Conservation (phyloP, 1,139 yeast species). For the Taphrina sp. region DNA sequence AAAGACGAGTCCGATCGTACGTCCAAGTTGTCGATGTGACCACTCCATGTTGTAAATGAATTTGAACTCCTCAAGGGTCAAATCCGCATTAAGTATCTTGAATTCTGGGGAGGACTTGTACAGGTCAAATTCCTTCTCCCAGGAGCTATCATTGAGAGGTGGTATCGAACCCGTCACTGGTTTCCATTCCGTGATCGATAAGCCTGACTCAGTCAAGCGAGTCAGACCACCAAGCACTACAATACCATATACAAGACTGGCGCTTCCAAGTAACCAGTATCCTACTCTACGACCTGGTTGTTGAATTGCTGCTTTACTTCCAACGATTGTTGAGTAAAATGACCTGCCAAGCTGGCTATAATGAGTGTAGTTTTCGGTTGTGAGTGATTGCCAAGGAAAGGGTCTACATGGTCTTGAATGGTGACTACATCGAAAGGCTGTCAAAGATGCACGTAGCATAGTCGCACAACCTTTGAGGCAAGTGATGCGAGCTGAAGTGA, state of each 20-base stretch:
- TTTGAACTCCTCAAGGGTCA: constrained; percentile 88
- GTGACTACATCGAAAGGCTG: no score
- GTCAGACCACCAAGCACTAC: constrained; percentile 97
- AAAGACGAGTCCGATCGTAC: constrained; percentile 80
- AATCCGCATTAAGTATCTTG: constrained; percentile 73
- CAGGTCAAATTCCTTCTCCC: constrained; percentile 80
- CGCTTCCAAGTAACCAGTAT: constrained; percentile 86
- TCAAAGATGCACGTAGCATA: no score
- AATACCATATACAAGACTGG: constrained; percentile 88
- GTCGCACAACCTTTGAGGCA: no score
- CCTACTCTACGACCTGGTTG: constrained; percentile 57
- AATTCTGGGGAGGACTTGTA: constrained; percentile 90
- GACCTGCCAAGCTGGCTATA: no score
- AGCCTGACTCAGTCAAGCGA: constrained; percentile 89
- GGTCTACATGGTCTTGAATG: no score
- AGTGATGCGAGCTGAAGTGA: no score
- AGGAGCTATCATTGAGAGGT: constrained; percentile 72
- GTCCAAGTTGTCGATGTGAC: constrained; percentile 91
- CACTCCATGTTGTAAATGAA: constrained; percentile 97
- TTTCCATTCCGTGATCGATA: constrained; percentile 97
- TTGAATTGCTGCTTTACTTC: no score
- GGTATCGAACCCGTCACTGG: constrained; percentile 96
- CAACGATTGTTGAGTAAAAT: no score
- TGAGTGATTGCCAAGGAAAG: no score
- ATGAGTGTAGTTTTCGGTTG: no score